Evolutionary conservation across 345 rosid genomes (phyloP).

Genomic region (Anastatica hierochuntica): DNA sequence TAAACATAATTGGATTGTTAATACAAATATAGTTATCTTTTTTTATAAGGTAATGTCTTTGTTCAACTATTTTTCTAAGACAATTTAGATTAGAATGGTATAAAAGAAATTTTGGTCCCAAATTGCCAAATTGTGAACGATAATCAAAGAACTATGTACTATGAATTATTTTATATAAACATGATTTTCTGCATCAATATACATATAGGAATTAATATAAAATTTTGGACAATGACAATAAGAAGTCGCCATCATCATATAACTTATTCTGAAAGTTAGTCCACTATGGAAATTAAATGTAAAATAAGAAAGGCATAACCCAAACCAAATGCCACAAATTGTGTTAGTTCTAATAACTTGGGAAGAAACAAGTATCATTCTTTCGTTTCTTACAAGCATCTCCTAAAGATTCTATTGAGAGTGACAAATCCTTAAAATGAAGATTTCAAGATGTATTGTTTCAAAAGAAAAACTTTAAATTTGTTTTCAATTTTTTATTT

Average conservation of each 20-base stretch:
- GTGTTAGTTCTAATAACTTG: background rate
- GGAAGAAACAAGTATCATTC: no score
- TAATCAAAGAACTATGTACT: background rate
- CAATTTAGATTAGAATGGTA: background rate
- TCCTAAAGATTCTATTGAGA: no score
- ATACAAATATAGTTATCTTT: no score
- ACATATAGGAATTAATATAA: background rate
- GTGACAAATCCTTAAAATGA: no score
- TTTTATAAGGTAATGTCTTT: background rate
- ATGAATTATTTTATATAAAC: background rate
- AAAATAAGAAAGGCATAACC: background rate
- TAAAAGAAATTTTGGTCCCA: slow-evolving; percentile 8
- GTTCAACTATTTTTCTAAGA: background rate
- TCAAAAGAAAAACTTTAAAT: no score
- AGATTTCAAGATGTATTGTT: no score
- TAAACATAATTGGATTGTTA: no score
- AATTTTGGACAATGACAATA: background rate
- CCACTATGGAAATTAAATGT: slow-evolving; percentile 11
- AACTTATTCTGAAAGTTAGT: slow-evolving; percentile 11
- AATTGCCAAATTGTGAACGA: slow-evolving; percentile 5
- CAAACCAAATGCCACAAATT: background rate
- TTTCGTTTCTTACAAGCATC: no score
- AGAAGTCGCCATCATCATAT: slow-evolving; percentile 4
- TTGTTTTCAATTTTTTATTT: no score
- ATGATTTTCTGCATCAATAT: slow-evolving; percentile 16